Percentiles rank a stretch among this genome's conserved stretches.
Evolutionary conservation across 192 early-diverging fungal species (phyloP).

Genomic region (Linnemannia hyalina): DNA sequence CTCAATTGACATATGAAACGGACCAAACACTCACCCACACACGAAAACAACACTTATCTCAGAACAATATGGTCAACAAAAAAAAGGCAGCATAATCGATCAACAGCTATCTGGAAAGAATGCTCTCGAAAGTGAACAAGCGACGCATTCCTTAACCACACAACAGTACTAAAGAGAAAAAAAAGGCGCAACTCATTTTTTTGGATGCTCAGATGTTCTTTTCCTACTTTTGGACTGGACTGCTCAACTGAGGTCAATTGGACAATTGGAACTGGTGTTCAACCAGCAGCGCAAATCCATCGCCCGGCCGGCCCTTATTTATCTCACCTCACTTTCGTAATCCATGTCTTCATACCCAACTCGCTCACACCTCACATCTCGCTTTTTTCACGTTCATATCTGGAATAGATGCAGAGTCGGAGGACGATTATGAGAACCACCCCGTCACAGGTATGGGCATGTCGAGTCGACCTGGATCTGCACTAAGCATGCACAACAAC

Average conservation of each 20-base stretch:
- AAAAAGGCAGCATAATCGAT: neutral
- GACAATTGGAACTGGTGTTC: neutral
- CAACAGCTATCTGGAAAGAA: neutral
- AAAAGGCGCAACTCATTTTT: slow-evolving; percentile 6
- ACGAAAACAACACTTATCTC: neutral
- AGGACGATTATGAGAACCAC: slow-evolving; percentile 31
- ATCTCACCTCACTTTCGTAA: neutral
- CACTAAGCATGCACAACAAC: slow-evolving; percentile 40
- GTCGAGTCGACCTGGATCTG: slow-evolving; percentile 37
- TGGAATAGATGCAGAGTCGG: slow-evolving; percentile 26
- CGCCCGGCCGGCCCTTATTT: neutral
- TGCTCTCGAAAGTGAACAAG: neutral
- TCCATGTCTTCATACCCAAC: neutral
- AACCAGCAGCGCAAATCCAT: neutral
- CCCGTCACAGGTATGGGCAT: slow-evolving; percentile 20
- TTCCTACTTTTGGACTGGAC: neutral
- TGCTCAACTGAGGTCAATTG: neutral
- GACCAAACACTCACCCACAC: neutral
- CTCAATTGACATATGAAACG: slow-evolving; percentile 3
- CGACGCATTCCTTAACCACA: neutral
- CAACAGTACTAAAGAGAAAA: neutral
- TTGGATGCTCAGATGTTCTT: neutral
- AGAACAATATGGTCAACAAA: neutral
- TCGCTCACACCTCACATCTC: neutral
- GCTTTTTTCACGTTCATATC: neutral